Evolutionary conservation across 192 early-diverging fungal genomes (phyloP), one percentile per base, ranked within the genome.

Genomic region (Glomus cerebriforme): DNA sequence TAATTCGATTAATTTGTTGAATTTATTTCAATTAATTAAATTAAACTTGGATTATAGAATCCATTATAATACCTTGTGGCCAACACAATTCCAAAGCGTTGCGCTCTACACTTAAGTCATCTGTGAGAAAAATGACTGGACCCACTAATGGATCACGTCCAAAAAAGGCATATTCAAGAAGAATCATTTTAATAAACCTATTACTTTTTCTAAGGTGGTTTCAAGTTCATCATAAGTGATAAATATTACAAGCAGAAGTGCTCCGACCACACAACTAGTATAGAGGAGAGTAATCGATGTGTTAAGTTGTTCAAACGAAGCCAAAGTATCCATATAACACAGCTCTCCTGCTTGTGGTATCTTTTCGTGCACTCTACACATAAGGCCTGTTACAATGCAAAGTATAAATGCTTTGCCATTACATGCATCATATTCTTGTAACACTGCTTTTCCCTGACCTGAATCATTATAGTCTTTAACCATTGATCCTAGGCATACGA

Each of bases 171-270:
- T 62, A 27, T 8, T 3, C 10, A 1, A 7, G 26, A 27, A 70
- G 37, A 70, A 70, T 22, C 2, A 2, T 70, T 70, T 70, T 45
- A 70, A 70, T 35, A 70, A 35, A 70, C 29, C 29, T 22, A 70
- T 70, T 17, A 1, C 22, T 45, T 37, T 70, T 70, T 70, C 35
- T 24, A 70, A 70, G 5, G 68, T 70, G 1, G 29, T 35, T 70
- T 70, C 68, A 24, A 70, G 34, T 70, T 70, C 15, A 22, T 70
- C 68, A 24, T 12, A 70, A 19, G 37, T 37, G 3, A 70, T 43
- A 8, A 70, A 35, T 19, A 70, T 8, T 4, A 7, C 37, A 45
- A 70, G 15, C 3, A 22, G 32, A 35, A 70, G 34, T 9, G 68
- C 68, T 34, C 68, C 68, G 0, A 35, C 68, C 3, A 26, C 34